Evolutionary conservation across 306 rosid species (phyloP), one percentile per base, ranked within the genome.

Genomic region (Amphicarpaea edgeworthii): DNA sequence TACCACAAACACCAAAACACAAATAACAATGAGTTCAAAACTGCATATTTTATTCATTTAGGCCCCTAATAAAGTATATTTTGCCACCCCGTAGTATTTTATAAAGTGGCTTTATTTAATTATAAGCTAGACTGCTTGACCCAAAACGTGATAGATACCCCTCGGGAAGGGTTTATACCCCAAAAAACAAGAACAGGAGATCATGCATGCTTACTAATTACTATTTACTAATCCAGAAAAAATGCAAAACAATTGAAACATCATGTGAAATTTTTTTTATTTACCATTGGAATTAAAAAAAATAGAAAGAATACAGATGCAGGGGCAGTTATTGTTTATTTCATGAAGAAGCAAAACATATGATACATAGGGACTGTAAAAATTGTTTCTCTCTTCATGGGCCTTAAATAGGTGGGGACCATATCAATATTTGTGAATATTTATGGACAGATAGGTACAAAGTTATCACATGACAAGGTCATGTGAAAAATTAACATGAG

Each of bases 1-100:
- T 65, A 76, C 70, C 21, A 24, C 47, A 0, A 41, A 66, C 73
- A 50, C 37, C 75, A 53, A 40, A 40, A 66, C 11, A 30, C 41
- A 75, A 37, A 47, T 20, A 26, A 14, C 12, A 12, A 47, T 5
- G 41, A 75, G 55, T 63, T 30, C 64, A 76, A 63, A 63, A 64
- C 38, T 49, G 64, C 53, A 49, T 30, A 1, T 8, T 58, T 58
- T 4, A 12, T 14, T 37, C 14, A 46, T 51, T 32, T 30, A 62
- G 17, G n/a, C 8, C 37, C 17, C 20, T 11, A 12, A 67, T 0
- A 26, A 46, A 20, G 51, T 20, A 40, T 30, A 61, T 32, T 16
- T 46, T 21, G 41, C n/a, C 19, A 32, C 15, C 49, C 51, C 16
- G 9, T 61, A 11, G 49, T 26, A 19, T 74, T 73, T 43, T 59